A percentile compares a stretch with the other conserved stretches of the same genome.
phyloP scores from a whole-genome alignment of 768 basidiomycete species.

The Mycena vulgaris region DNA sequence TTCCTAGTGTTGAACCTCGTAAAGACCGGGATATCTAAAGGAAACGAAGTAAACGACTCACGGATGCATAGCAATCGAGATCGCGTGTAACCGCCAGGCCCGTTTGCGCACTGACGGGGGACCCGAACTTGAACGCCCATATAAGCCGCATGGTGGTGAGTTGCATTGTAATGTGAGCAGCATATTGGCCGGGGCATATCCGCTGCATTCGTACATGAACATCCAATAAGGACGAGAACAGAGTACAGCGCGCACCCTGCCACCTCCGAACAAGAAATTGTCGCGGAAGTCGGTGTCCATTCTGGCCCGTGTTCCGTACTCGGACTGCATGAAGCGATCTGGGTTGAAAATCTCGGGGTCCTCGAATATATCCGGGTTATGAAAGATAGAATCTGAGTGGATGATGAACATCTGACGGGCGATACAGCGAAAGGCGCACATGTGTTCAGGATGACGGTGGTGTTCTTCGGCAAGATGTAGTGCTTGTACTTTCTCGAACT shows the following conservation, averaged over 20 bases:
- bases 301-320: conserved; percentile 34
- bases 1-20: neutral
- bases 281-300: conserved; percentile 37
- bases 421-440: conserved; percentile 23
- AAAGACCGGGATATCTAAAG: neutral
- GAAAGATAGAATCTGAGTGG: conserved; percentile 36
- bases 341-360: conserved; percentile 39
- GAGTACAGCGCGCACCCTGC: conserved; percentile 22
- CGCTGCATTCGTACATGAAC: conserved; percentile 19
- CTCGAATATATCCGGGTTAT: conserved; percentile 39
- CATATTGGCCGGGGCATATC: conserved; percentile 39
- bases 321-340: conserved; percentile 35
- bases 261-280: conserved; percentile 35
- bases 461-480: conserved; percentile 36
- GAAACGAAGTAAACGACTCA: conserved; percentile 3
- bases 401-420: neutral
- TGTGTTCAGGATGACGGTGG: conserved; percentile 37
- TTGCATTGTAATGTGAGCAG: conserved; percentile 28
- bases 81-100: conserved; percentile 25
- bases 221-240: neutral
- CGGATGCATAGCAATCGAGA: conserved; percentile 31
- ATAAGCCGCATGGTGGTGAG: conserved; percentile 40
- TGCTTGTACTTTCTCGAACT: conserved; percentile 22
- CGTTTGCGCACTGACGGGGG: conserved; percentile 6
- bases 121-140: conserved; percentile 45